Evolutionary conservation across 140 eudicot species (phyloP).

Genomic region (Erigeron philadelphicus): DNA sequence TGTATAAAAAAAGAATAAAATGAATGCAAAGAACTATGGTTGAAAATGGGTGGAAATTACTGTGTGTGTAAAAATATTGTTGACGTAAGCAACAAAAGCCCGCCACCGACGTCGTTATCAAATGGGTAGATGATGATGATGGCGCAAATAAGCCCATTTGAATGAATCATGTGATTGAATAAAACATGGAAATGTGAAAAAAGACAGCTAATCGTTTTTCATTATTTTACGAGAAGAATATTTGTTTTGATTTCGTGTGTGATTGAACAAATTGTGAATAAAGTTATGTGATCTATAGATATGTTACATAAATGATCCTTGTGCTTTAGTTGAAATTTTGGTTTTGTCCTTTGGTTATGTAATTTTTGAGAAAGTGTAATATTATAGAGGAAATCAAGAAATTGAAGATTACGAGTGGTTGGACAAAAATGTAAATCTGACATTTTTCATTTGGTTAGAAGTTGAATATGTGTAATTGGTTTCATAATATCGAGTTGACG

Average conservation of each 20-base stretch:
- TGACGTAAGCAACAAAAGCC: conserved; percentile 14
- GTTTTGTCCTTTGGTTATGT: too few relatives aligned
- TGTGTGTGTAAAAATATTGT: conserved; percentile 18
- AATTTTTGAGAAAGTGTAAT: too few relatives aligned
- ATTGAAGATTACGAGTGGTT: too few relatives aligned
- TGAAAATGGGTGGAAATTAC: conserved; percentile 24
- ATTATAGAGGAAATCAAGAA: too few relatives aligned
- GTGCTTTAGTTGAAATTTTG: too few relatives aligned
- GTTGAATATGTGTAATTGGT: too few relatives aligned
- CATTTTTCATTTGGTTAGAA: too few relatives aligned
- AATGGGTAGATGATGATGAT: conserved; percentile 25
- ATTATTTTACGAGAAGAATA: not conserved
- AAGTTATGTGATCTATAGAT: not conserved
- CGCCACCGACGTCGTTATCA: conserved; percentile 30
- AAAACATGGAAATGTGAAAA: not conserved
- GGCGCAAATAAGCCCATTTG: conserved; percentile 11
- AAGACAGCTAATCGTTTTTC: not conserved
- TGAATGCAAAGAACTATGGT: not conserved
- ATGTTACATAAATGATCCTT: not conserved
- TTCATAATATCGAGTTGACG: too few relatives aligned
- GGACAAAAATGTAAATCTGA: too few relatives aligned
- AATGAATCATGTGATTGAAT: conserved; percentile 15
- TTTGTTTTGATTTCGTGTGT: not conserved
- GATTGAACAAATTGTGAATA: not conserved
- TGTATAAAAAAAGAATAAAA: not conserved